These are phyloP conservation scores for Podospora fimiseda DNA, from an alignment of 495 filamentous ascomycete genomes.

Conservation along the genomic window DNA sequence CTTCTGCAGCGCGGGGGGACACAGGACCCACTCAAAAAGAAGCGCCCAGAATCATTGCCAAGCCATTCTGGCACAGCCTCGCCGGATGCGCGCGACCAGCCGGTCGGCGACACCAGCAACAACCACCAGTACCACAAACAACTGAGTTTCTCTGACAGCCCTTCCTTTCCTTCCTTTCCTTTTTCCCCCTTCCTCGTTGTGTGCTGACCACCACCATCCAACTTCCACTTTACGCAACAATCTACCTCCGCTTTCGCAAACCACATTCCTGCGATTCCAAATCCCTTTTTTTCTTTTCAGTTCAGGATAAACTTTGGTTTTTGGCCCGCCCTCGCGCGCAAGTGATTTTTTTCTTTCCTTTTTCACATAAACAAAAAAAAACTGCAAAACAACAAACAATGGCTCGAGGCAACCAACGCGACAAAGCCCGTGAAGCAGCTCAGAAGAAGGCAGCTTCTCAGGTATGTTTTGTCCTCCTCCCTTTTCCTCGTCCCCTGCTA, in stretches of 20 bases:
- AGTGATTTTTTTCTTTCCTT: neutral
- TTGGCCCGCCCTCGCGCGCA: neutral
- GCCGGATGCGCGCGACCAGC: too few species aligned
- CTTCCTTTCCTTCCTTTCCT: neutral
- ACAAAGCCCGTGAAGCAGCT: slow-evolving; percentile 77
- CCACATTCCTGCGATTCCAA: neutral
- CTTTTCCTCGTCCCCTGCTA: slow-evolving; percentile 8
- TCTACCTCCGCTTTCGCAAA: slow-evolving; percentile 2
- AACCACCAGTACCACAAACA: slow-evolving; percentile 1
- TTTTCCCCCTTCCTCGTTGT: neutral
- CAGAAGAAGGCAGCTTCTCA: slow-evolving; percentile 54
- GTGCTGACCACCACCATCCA: slow-evolving; percentile 1
- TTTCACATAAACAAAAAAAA: too few species aligned
- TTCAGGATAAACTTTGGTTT: neutral
- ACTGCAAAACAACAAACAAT: too few species aligned
- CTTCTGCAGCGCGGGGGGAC: too few species aligned
- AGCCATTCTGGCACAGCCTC: slow-evolving; percentile 11
- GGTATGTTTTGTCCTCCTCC: slow-evolving; percentile 37
- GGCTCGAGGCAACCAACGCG: slow-evolving; percentile 91
- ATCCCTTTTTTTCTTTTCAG: neutral
- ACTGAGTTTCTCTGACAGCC: slow-evolving; percentile 1
- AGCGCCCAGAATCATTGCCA: slow-evolving; percentile 15
- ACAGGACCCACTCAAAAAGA: slow-evolving; percentile 4
- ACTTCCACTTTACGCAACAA: neutral
- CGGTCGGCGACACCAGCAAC: too few species aligned